Conservation (phyloP, 441 rosid species). For the Rhodomyrtus psidioides region DNA sequence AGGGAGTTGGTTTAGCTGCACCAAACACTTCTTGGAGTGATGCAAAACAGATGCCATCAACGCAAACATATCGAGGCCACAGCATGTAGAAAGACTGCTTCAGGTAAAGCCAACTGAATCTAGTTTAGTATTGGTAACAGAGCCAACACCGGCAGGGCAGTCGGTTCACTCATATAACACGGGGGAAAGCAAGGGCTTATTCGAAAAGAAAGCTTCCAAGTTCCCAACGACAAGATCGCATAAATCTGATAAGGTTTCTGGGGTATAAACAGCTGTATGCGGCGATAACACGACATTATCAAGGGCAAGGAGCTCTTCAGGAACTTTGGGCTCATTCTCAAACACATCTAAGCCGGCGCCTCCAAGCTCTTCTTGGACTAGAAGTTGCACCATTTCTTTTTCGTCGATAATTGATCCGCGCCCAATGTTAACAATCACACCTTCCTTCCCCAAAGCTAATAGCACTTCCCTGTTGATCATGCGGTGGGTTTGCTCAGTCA, state of each 20-base stretch:
- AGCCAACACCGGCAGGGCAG: background rate
- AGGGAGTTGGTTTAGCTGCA: background rate
- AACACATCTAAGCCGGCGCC: conserved; percentile 74
- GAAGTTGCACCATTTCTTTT: conserved; percentile 35
- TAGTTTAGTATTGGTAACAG: background rate
- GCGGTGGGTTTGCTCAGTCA: conserved; percentile 16
- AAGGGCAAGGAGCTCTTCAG: conserved; percentile 23
- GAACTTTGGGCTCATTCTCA: conserved; percentile 50
- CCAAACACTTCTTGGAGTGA: background rate
- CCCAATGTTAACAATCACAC: conserved; percentile 51
- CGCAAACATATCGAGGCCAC: background rate
- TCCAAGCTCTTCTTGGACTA: conserved; percentile 31
- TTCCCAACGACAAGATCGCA: conserved; percentile 24
- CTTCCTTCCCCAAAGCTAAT: conserved; percentile 48
- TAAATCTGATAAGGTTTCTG: conserved; percentile 19
- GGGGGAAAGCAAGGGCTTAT: conserved; percentile 24
- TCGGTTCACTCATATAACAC: conserved; percentile 4
- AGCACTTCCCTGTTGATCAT: conserved; percentile 27
- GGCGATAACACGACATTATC: conserved; percentile 38
- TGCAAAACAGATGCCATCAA: background rate
- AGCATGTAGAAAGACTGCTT: background rate
- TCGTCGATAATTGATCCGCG: conserved; percentile 61
- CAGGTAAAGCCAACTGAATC: background rate
- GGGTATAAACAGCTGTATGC: conserved; percentile 17
- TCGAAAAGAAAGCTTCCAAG: conserved; percentile 43